Evolutionary conservation across 305 asterid genomes (phyloP).

Genomic region (Fraxinus nigra): DNA sequence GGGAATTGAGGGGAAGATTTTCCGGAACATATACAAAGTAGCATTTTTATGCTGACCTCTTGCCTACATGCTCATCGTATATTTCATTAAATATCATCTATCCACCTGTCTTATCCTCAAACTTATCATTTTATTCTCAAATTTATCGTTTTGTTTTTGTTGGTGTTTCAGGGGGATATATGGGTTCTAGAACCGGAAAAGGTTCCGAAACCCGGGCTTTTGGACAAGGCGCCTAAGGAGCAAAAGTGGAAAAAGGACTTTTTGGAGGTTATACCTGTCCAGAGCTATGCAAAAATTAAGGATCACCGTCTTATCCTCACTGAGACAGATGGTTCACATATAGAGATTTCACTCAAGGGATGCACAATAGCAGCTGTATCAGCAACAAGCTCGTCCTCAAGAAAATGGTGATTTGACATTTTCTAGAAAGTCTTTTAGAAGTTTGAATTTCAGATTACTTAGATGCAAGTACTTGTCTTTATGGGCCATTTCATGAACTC

Average conservation of each 20-base stretch:
- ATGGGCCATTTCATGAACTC: background rate
- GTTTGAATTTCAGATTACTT: slow-evolving; percentile 20
- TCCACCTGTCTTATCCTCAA: slow-evolving; percentile 7
- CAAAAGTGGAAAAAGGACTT: slow-evolving; percentile 61
- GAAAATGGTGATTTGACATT: slow-evolving; percentile 65
- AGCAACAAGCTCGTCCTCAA: slow-evolving; percentile 60
- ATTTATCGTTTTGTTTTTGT: background rate
- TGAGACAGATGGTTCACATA: slow-evolving; percentile 62
- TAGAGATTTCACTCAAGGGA: slow-evolving; percentile 63
- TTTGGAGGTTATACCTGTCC: slow-evolving; percentile 68
- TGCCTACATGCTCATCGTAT: background rate
- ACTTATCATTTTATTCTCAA: background rate
- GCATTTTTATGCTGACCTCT: slow-evolving; percentile 14
- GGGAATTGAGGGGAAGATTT: slow-evolving; percentile 9
- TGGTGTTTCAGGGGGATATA: slow-evolving; percentile 53
- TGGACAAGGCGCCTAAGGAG: slow-evolving; percentile 50
- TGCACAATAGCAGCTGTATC: slow-evolving; percentile 83
- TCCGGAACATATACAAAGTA: background rate
- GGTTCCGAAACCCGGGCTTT: slow-evolving; percentile 43
- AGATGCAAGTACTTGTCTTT: slow-evolving; percentile 3
- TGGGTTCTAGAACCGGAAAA: slow-evolving; percentile 81
- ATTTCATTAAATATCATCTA: background rate
- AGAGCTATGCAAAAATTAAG: slow-evolving; percentile 59
- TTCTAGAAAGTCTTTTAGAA: slow-evolving; percentile 17
- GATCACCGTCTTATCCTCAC: slow-evolving; percentile 52